Conservation (phyloP, 1,284 basidiomycete species). For the Microbotryomycetes sp. region DNA sequence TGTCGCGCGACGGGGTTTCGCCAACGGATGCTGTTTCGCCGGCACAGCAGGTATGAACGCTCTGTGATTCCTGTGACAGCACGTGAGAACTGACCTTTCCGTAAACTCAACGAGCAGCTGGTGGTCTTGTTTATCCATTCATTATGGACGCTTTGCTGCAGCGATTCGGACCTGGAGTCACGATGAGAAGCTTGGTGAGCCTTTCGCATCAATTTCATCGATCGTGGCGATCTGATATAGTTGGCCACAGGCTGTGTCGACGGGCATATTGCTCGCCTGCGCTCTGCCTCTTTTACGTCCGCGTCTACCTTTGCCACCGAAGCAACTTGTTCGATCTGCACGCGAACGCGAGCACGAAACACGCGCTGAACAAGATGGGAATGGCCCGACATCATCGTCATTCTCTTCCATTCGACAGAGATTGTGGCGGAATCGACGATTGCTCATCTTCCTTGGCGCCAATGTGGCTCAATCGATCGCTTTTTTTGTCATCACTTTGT, state of each 20-base stretch:
- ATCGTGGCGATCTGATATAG: slow-evolving; percentile 36
- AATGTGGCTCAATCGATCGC: slow-evolving; percentile 45
- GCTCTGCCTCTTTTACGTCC: slow-evolving; percentile 42
- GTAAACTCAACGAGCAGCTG: slow-evolving; percentile 39
- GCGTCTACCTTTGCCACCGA: slow-evolving; percentile 39
- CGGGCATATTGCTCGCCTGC: slow-evolving; percentile 37
- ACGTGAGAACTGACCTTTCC: too few relatives aligned
- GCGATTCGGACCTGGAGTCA: slow-evolving; percentile 5
- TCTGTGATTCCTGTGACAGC: too few relatives aligned
- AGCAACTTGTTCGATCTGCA: too few relatives aligned
- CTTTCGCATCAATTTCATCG: slow-evolving; percentile 38
- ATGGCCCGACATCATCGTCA: background rate
- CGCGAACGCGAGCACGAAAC: too few relatives aligned
- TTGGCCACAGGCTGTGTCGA: slow-evolving; percentile 41
- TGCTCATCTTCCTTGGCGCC: slow-evolving; percentile 41
- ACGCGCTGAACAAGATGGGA: background rate
- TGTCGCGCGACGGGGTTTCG: slow-evolving; percentile 44
- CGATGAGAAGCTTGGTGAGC: background rate
- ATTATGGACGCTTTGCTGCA: slow-evolving; percentile 30
- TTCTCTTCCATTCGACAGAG: background rate
- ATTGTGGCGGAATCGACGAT: slow-evolving; percentile 38
- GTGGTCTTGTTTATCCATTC: slow-evolving; percentile 45
- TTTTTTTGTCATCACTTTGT: slow-evolving; percentile 39
- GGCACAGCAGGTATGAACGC: slow-evolving; percentile 35
- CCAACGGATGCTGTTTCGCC: slow-evolving; percentile 47